Evolutionary conservation across 2,329 filamentous ascomycete species (phyloP).

Genomic region (Rutstroemia sp.): DNA sequence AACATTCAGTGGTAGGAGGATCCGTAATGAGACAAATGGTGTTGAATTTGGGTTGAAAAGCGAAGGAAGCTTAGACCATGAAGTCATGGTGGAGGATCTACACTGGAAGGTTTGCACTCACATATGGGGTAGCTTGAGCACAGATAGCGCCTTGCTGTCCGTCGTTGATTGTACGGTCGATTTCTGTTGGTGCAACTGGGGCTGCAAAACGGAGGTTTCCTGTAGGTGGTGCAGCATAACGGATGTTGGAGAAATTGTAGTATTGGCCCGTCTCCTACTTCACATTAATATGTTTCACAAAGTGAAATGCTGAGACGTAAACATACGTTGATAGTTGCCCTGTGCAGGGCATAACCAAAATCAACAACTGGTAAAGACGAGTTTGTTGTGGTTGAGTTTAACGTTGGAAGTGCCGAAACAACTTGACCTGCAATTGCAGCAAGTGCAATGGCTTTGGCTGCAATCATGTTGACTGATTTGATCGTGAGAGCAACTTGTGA

Average conservation of each 20-base stretch:
- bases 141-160: conserved; percentile 17
- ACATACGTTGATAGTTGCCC: conserved; percentile 26
- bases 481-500: not conserved
- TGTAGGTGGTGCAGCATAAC: conserved; percentile 37
- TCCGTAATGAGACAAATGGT: not conserved
- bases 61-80: not conserved
- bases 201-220: conserved; percentile 38
- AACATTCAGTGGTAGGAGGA: not conserved
- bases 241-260: conserved; percentile 37
- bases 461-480: not conserved
- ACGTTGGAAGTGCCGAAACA: conserved; percentile 1
- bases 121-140: conserved; percentile 17
- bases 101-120: not conserved
- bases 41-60: not conserved
- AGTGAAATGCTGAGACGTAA: not conserved
- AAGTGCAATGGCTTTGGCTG: not conserved
- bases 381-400: not conserved
- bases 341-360: conserved; percentile 27
- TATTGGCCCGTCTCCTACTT: conserved; percentile 28
- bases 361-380: conserved; percentile 23
- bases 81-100: not conserved
- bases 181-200: conserved; percentile 29
- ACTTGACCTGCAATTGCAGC: not conserved
- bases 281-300: not conserved
- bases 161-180: conserved; percentile 28